Conservation (phyloP, 805 yeast species). For the Phaffomyces antillensis region DNA sequence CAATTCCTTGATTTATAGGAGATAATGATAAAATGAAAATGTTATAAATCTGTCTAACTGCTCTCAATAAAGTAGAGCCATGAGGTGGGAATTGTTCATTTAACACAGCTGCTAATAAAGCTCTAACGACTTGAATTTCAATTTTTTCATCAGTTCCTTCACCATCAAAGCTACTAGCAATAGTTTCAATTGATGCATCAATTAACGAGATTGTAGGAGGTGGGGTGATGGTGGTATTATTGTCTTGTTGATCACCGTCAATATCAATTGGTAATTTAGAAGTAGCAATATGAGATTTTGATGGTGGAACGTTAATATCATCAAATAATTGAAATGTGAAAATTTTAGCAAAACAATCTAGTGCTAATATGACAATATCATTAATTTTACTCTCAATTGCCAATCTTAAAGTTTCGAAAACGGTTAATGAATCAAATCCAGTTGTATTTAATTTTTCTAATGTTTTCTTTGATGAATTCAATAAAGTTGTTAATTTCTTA, state of each 20-base stretch:
- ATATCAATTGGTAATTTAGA: slow-evolving; percentile 8
- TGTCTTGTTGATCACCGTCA: slow-evolving; percentile 6
- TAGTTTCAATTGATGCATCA: slow-evolving; percentile 78
- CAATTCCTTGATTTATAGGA: slow-evolving; percentile 82
- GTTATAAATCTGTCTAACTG: slow-evolving; percentile 89
- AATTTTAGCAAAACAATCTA: slow-evolving; percentile 81
- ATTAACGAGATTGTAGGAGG: slow-evolving; percentile 54
- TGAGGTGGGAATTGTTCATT: slow-evolving; percentile 80
- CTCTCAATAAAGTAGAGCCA: slow-evolving; percentile 81
- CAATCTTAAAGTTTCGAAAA: slow-evolving; percentile 72
- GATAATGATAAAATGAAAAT: slow-evolving; percentile 80
- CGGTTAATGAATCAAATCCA: slow-evolving; percentile 39
- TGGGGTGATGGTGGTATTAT: slow-evolving; percentile 27
- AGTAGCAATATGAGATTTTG: slow-evolving; percentile 28
- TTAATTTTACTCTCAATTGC: slow-evolving; percentile 63
- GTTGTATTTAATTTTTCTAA: slow-evolving; percentile 20
- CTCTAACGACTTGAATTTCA: slow-evolving; percentile 89
- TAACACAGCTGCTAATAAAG: slow-evolving; percentile 80
- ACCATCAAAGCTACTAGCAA: slow-evolving; percentile 80
- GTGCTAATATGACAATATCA: slow-evolving; percentile 63
- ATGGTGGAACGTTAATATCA: slow-evolving; percentile 42
- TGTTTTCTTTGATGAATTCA: slow-evolving; percentile 26
- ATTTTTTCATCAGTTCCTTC: slow-evolving; percentile 87
- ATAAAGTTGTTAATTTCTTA: slow-evolving; percentile 35
- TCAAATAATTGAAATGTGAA: slow-evolving; percentile 81